Percentiles rank a stretch among this genome's conserved stretches.
Conservation (phyloP, 192 early-diverging fungal species). For the Coemansia sp. region DNA sequence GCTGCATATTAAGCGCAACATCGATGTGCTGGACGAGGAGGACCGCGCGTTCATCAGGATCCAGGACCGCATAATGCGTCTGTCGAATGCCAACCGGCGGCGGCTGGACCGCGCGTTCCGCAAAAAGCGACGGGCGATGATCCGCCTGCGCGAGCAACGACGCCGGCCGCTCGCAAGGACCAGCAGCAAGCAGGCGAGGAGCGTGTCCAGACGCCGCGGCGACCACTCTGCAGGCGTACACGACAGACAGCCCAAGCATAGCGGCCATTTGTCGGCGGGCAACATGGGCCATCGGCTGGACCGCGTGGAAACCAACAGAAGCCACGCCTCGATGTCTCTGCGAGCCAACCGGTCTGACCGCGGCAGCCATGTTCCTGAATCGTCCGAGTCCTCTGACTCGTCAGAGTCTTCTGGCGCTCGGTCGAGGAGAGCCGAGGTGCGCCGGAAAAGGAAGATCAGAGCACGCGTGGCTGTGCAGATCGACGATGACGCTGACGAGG, state of each 20-base stretch:
- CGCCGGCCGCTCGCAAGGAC: constrained; percentile 1
- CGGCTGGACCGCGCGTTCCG: constrained; percentile 56
- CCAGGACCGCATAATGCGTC: constrained; percentile 64
- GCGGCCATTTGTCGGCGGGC: too few species aligned
- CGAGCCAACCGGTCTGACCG: too few species aligned
- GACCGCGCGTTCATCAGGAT: constrained; percentile 66
- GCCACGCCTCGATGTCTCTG: too few species aligned
- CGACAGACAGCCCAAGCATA: too few species aligned
- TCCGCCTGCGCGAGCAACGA: constrained; percentile 22
- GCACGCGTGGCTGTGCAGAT: constrained; percentile 66
- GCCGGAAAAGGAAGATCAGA: constrained; percentile 14
- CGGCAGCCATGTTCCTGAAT: neutral
- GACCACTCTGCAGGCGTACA: too few species aligned
- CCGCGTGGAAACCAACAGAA: too few species aligned
- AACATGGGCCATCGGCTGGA: too few species aligned
- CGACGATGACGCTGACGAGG: constrained; percentile 79
- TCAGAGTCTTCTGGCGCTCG: constrained; percentile 32
- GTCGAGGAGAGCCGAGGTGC: constrained; percentile 8
- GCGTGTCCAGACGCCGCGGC: neutral
- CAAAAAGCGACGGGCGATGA: constrained; percentile 29
- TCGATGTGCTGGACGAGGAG: constrained; percentile 72
- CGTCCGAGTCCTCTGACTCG: constrained; percentile 27
- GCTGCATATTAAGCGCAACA: constrained; percentile 67
- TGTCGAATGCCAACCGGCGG: constrained; percentile 63
- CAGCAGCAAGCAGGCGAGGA: neutral